Evolutionary conservation across 805 yeast species (phyloP).

Genomic region (Candida yuanshanica): DNA sequence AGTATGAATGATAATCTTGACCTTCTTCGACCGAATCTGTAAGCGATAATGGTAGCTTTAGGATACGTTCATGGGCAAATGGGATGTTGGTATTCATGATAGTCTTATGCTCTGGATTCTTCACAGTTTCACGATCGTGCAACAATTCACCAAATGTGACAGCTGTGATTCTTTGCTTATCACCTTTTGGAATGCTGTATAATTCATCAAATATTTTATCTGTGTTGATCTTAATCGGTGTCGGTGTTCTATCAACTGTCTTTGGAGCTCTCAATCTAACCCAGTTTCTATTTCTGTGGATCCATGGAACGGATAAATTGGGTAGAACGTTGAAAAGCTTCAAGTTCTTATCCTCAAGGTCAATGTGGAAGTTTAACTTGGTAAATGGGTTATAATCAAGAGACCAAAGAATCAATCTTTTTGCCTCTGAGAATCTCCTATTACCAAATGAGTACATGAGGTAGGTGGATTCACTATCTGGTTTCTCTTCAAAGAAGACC

Average conservation of each 20-base stretch:
- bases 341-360: conserved; percentile 4
- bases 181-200: background rate
- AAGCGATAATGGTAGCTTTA: conserved; percentile 13
- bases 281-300: conserved; percentile 18
- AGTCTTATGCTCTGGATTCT: conserved; percentile 3
- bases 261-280: conserved; percentile 18
- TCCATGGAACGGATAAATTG: conserved; percentile 22
- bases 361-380: conserved; percentile 8
- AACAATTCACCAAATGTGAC: conserved; percentile 22
- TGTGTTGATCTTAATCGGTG: conserved; percentile 6
- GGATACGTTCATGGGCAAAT: conserved; percentile 12
- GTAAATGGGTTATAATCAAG: conserved; percentile 21
- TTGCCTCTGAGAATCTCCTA: conserved; percentile 17
- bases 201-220: conserved; percentile 11
- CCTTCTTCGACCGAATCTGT: conserved; percentile 2
- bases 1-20: conserved; percentile 27
- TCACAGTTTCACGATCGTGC: conserved; percentile 6
- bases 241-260: background rate
- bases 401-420: conserved; percentile 22
- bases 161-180: conserved; percentile 14
- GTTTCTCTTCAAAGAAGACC: conserved; percentile 16
- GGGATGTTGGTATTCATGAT: conserved; percentile 20
- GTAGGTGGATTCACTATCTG: conserved; percentile 5
- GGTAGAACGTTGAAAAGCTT: conserved; percentile 8
- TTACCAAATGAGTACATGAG: conserved; percentile 16